phyloP scores from a whole-genome alignment of 1,139 yeast species.

The Suhomyces bolitotheri region DNA sequence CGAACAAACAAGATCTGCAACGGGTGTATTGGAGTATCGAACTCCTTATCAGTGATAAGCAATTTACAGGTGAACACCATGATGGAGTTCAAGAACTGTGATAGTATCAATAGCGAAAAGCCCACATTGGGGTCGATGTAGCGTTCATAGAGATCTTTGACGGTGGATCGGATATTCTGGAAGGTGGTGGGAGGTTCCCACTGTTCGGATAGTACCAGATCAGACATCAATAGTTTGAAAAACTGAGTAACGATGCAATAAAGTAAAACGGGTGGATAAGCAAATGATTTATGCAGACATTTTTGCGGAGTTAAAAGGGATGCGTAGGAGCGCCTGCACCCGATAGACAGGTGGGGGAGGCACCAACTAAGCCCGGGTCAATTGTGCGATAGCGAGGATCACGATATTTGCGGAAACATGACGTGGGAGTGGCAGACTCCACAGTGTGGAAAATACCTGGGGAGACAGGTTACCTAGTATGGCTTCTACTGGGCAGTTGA shows the following conservation, averaged over 20 bases:
- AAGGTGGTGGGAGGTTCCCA: conserved; percentile 3
- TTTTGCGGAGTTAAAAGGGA: conserved; percentile 6
- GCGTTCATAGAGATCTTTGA: conserved; percentile 6
- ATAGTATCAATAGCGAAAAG: conserved; percentile 43
- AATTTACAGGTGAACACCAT: conserved; percentile 78
- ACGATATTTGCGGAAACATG: too few relatives aligned
- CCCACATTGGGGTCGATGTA: conserved; percentile 35
- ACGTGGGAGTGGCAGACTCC: too few relatives aligned
- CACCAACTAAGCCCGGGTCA: too few relatives aligned
- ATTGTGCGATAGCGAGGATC: too few relatives aligned
- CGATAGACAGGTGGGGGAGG: not conserved
- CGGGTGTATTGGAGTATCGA: conserved; percentile 64
- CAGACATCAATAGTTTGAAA: conserved; percentile 4
- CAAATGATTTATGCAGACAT: not conserved
- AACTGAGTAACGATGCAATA: not conserved
- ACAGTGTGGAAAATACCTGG: too few relatives aligned
- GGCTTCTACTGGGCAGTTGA: too few relatives aligned
- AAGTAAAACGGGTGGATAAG: too few relatives aligned
- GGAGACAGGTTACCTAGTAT: too few relatives aligned
- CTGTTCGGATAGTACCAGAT: conserved; percentile 7
- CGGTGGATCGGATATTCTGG: not conserved
- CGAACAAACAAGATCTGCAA: conserved; percentile 74
- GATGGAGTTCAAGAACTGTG: conserved; percentile 71
- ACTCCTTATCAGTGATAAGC: conserved; percentile 61
- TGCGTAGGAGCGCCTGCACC: conserved; percentile 2